A percentile compares a stretch with the other conserved stretches of the same genome.
phyloP scores from a whole-genome alignment of 495 filamentous ascomycete species.

The Monascus purpureus region DNA sequence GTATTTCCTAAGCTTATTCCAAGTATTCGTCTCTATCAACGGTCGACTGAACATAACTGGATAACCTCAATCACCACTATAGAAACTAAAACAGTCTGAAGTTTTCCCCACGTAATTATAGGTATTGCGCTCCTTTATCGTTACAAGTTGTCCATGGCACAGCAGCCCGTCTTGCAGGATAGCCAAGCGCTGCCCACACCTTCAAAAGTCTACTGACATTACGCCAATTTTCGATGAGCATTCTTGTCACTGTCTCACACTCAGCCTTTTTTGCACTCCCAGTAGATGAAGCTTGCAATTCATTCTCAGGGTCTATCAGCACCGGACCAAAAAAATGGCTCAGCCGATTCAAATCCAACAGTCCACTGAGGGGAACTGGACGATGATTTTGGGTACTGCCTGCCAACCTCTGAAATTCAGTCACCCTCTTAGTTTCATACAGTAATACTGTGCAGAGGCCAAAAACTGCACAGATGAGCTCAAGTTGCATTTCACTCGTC shows the following conservation, averaged over 20 bases:
- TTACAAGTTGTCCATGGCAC: not conserved
- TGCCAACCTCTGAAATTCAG: slow-evolving; percentile 8
- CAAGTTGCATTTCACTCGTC: slow-evolving; percentile 22
- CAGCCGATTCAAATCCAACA: slow-evolving; percentile 14
- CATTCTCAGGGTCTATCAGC: slow-evolving; percentile 8
- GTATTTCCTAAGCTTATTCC: too few relatives aligned
- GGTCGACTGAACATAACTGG: too few relatives aligned
- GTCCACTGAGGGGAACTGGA: slow-evolving; percentile 4
- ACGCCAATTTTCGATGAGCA: slow-evolving; percentile 24
- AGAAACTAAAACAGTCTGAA: too few relatives aligned
- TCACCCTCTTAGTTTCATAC: slow-evolving; percentile 9
- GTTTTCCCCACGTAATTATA: too few relatives aligned
- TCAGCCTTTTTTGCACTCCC: slow-evolving; percentile 13
- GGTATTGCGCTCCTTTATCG: too few relatives aligned
- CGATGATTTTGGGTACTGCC: slow-evolving; percentile 4
- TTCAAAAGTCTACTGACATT: slow-evolving; percentile 18
- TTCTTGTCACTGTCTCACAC: slow-evolving; percentile 14
- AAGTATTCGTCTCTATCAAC: too few relatives aligned
- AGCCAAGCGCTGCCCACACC: slow-evolving; percentile 9
- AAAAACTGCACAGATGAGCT: slow-evolving; percentile 28
- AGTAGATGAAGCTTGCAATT: slow-evolving; percentile 3
- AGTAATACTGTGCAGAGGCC: slow-evolving; percentile 20
- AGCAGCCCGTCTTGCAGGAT: not conserved
- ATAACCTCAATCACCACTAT: too few relatives aligned
- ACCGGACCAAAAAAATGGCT: slow-evolving; percentile 21